Base-by-base conservation (phyloP, 495 filamentous ascomycete species). In the Podospora pseudoanserina region DNA sequence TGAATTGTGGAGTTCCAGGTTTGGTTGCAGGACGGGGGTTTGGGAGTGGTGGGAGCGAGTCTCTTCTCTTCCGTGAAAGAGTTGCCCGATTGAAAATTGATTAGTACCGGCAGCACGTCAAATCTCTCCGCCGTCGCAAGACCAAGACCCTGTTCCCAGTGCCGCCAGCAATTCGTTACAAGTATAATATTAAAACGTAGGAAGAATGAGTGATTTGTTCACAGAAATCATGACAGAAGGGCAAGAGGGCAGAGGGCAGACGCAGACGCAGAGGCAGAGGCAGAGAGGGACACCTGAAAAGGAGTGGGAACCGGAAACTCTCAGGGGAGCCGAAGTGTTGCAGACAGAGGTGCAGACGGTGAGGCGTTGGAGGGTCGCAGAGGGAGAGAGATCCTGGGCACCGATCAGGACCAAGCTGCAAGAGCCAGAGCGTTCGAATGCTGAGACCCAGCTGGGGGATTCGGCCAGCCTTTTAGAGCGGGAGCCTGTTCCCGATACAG, bases 21-120 rank as follows among this genome's bases (percentile, higher is more conserved):
- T 61, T 59, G 56, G 39, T 59, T 75, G 67, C 66, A 49, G 69
- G 39, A 69, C 68, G 73, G 71, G 75, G 75, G 75, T 72, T 74
- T 77, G 74, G 74, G 60, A 34, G 60, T 62, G 60, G 30, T 62
- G 30, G 60, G 26, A 62, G 55, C 7, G 5, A 6, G 56, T 23
- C 13, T 59, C 30, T 32, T 32, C 30, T 32, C 4, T 60, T 4
- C 3, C 26, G n/a, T 60, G 58, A 26, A 34, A 69, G 62, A 68
- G 68, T 68, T 56, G 70, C 68, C 71, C 73, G 73, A 75, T 73
- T 67, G 73, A 73, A 74, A 72, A 68, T 70, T 70, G 70, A 58
- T 58, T 58, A 23, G 23, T 23, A 58, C 55, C n/a, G 55, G 55
- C 55, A 58, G 55, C 55, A 68, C 66, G 27, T 62, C 67, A 61